phyloP scores from a whole-genome alignment of 1,284 basidiomycete genomes.

The Tilletia caries region DNA sequence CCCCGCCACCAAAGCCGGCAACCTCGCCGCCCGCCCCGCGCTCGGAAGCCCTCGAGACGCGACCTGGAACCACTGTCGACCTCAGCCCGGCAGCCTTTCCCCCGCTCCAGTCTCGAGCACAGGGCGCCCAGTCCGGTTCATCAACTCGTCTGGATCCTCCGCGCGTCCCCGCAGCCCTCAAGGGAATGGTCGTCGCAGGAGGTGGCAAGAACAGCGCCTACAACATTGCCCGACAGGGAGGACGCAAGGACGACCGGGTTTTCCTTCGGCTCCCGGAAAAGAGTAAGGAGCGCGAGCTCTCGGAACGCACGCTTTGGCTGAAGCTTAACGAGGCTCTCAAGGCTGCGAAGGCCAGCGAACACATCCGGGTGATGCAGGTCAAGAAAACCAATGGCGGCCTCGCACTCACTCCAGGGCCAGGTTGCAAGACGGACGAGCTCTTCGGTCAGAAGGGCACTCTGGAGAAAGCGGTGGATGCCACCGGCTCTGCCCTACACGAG shows the following conservation, averaged over 20 bases:
- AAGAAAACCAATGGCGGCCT: neutral
- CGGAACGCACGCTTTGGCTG: neutral
- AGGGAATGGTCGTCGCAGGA: neutral
- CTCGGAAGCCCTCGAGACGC: too few species aligned
- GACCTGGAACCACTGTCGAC: too few species aligned
- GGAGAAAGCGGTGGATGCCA: neutral
- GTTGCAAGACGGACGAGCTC: neutral
- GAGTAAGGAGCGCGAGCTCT: neutral
- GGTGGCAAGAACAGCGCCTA: neutral
- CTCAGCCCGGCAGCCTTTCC: neutral
- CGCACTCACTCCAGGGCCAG: neutral
- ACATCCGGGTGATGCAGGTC: neutral
- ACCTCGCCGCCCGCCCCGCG: neutral
- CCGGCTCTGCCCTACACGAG: neutral
- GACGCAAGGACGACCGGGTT: neutral
- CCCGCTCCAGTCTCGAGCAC: neutral
- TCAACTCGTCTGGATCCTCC: too few species aligned
- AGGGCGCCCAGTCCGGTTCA: neutral
- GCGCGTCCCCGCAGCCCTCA: neutral
- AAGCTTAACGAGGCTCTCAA: neutral
- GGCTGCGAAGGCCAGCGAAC: neutral
- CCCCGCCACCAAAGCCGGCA: neutral
- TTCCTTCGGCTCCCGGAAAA: neutral
- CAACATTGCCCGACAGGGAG: conserved; percentile 1
- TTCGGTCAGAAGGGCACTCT: neutral